phyloP scores from a whole-genome alignment of 192 early-diverging fungal species.

The Coemansia sp. region DNA sequence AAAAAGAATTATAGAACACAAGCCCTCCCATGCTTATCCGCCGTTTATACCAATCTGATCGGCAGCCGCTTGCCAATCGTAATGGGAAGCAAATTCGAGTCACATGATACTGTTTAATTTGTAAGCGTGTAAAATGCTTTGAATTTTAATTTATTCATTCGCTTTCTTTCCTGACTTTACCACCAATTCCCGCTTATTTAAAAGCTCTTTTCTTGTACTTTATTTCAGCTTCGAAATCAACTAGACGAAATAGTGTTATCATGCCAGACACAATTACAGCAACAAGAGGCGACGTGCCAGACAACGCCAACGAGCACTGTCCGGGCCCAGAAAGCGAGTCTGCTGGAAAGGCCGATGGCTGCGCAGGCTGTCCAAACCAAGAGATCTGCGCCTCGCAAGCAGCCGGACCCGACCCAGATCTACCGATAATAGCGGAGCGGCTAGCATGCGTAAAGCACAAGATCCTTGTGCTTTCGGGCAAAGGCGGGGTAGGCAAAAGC shows the following conservation, averaged over 20 bases:
- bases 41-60: not conserved
- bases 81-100: not conserved
- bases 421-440: constrained; percentile 66
- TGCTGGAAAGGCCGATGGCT: constrained; percentile 74
- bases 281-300: constrained; percentile 38
- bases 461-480: constrained; percentile 92
- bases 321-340: constrained; percentile 72
- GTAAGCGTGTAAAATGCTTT: not conserved
- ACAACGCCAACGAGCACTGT: constrained; percentile 76
- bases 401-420: constrained; percentile 80
- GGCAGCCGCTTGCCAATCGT: not conserved
- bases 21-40: not conserved
- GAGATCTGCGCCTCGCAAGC: constrained; percentile 72
- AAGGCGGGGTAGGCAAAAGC: constrained; percentile 97
- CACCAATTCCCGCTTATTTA: too few species aligned
- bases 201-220: constrained; percentile 2
- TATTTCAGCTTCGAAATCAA: too few species aligned
- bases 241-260: too few species aligned
- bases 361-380: constrained; percentile 84
- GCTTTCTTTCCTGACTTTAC: not conserved
- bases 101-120: not conserved
- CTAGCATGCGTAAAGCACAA: constrained; percentile 74
- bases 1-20: not conserved
- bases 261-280: constrained; percentile 11
- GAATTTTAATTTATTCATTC: too few species aligned